A percentile compares a stretch with the other conserved stretches of the same genome.
These are phyloP conservation scores for Dendrothele bispora DNA, from an alignment of 768 basidiomycete species.

Conservation along the genomic window DNA sequence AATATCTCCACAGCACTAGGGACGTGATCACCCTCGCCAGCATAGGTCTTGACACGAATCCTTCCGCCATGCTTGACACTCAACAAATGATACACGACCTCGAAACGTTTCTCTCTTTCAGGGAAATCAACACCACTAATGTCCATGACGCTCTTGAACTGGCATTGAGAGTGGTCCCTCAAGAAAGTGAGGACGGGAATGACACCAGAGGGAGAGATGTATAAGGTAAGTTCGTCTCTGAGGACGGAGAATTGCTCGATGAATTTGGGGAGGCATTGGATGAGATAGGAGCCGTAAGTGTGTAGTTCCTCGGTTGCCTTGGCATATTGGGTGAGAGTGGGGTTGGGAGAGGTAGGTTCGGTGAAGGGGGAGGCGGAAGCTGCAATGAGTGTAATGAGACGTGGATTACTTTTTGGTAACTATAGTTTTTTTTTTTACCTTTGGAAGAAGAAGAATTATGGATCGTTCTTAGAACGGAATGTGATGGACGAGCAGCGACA, in stretches of 20 bases:
- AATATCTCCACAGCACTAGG: constrained; percentile 81
- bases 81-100: constrained; percentile 94
- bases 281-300: constrained; percentile 90
- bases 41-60: constrained; percentile 96
- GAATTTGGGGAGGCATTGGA: constrained; percentile 92
- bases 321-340: constrained; percentile 68
- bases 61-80: constrained; percentile 77
- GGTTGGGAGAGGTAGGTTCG: constrained; percentile 90
- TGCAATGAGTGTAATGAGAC: no score
- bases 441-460: constrained; percentile 46
- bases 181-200: constrained; percentile 88
- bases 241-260: constrained; percentile 97
- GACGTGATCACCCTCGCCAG: constrained; percentile 88
- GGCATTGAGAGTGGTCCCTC: constrained; percentile 92
- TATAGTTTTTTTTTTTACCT: constrained; percentile 35
- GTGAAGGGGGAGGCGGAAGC: constrained; percentile 79
- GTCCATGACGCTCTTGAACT: constrained; percentile 91
- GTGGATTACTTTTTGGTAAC: constrained; percentile 2
- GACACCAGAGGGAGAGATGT: constrained; percentile 79
- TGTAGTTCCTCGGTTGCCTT: constrained; percentile 80
- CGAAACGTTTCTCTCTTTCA: constrained; percentile 89
- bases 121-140: constrained; percentile 96
- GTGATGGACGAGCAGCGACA: constrained; percentile 32
- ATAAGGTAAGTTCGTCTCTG: constrained; percentile 93
- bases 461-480: constrained; percentile 27